Evolutionary conservation across 169 alveolate species (phyloP).

Genomic region (Plasmodium coatneyi): DNA sequence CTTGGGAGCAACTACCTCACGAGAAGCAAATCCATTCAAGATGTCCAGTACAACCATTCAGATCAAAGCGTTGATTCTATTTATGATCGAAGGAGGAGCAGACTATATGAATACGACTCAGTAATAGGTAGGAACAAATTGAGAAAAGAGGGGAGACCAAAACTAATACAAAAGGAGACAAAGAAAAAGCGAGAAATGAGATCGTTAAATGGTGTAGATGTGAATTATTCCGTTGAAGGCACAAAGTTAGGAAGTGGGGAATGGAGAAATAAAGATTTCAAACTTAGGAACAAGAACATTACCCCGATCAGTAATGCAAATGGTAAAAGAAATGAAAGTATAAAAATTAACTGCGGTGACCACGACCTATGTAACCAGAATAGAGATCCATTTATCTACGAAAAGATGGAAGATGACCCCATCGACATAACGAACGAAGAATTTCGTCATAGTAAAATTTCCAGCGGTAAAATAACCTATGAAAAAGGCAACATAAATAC

Average conservation of each 20-base stretch:
- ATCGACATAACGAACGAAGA: background rate
- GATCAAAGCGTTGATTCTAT: conserved; percentile 15
- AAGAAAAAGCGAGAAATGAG: conserved; percentile 18
- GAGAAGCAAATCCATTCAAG: conserved; percentile 34
- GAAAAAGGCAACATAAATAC: background rate
- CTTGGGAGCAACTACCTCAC: background rate
- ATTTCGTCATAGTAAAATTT: background rate
- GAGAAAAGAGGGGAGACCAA: background rate
- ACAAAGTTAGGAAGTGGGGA: background rate
- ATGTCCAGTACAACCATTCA: conserved; percentile 16
- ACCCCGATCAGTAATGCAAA: background rate
- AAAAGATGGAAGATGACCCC: background rate
- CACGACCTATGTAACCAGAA: background rate
- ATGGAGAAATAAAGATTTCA: background rate
- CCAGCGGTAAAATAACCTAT: background rate
- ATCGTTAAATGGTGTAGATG: conserved; percentile 7
- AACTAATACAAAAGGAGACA: background rate
- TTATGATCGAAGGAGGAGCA: background rate
- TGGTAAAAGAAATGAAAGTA: background rate
- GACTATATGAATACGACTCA: conserved; percentile 5
- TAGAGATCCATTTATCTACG: background rate
- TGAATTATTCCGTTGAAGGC: background rate
- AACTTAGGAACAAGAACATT: background rate
- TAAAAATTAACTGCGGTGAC: background rate
- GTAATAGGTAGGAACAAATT: background rate